Evolutionary conservation across 2,329 filamentous ascomycete genomes (phyloP).

Genomic region (Madurella mycetomatis): DNA sequence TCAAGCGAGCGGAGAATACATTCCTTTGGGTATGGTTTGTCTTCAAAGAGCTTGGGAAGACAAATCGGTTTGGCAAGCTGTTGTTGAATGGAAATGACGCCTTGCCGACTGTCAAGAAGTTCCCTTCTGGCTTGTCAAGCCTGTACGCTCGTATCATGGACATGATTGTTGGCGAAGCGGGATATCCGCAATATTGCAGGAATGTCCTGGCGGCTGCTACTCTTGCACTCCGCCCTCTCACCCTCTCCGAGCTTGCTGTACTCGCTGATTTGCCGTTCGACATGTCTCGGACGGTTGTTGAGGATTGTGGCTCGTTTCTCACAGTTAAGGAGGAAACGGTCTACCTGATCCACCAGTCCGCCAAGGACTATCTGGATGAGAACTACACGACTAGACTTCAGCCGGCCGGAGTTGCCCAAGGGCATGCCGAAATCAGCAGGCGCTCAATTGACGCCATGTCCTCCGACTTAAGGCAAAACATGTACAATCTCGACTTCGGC

Average conservation of each 20-base stretch:
- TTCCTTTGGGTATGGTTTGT: conserved; percentile 39
- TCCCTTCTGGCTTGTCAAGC: conserved; percentile 24
- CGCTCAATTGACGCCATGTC: conserved; percentile 16
- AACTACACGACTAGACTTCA: conserved; percentile 10
- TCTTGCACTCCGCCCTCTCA: conserved; percentile 23
- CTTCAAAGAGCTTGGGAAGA: conserved; percentile 22
- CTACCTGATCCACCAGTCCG: conserved; percentile 31
- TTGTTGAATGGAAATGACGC: conserved; percentile 20
- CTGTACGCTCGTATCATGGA: conserved; percentile 29
- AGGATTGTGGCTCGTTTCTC: conserved; percentile 33
- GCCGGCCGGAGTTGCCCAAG: conserved; percentile 7
- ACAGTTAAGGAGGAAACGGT: conserved; percentile 24
- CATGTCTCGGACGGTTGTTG: conserved; percentile 21
- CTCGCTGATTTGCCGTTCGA: conserved; percentile 16
- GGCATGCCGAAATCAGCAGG: conserved; percentile 14
- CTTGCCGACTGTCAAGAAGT: conserved; percentile 16
- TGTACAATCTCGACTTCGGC: conserved; percentile 20
- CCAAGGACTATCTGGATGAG: conserved; percentile 29
- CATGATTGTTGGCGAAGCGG: conserved; percentile 7
- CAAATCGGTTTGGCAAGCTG: no score
- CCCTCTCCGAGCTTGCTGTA: conserved; percentile 19
- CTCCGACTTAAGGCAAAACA: conserved; percentile 14
- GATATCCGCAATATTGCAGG: conserved; percentile 28
- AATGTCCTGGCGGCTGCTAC: conserved; percentile 34
- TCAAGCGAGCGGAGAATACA: conserved; percentile 31